Evolutionary conservation across 768 basidiomycete genomes (phyloP).

Genomic region (Lactifluus rugatus): DNA sequence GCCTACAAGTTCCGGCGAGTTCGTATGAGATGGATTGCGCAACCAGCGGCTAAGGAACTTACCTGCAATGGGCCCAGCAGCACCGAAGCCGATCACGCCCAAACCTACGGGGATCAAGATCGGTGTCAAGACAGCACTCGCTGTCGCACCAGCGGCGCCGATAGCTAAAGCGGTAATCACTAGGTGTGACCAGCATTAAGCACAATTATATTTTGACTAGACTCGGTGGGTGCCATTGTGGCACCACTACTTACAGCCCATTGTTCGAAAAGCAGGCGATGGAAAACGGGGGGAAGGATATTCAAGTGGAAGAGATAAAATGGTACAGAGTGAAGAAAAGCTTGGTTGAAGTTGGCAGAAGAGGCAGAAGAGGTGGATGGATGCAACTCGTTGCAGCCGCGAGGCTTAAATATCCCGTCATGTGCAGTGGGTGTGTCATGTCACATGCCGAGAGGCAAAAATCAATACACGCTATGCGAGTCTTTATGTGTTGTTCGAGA

Average conservation of each 20-base stretch:
- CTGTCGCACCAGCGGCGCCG: not conserved
- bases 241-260: not conserved
- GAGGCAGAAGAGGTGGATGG: not conserved
- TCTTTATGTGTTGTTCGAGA: too few species aligned
- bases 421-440: too few species aligned
- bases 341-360: not conserved
- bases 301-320: not conserved
- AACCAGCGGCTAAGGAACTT: not conserved
- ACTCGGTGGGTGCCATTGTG: not conserved
- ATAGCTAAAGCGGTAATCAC: not conserved
- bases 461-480: too few species aligned
- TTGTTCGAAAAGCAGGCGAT: not conserved
- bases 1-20: too few species aligned
- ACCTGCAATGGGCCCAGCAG: conserved; percentile 6
- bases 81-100: not conserved
- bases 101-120: not conserved
- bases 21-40: not conserved
- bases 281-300: not conserved
- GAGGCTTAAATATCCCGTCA: not conserved
- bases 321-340: not conserved
- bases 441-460: too few species aligned
- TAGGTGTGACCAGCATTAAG: not conserved
- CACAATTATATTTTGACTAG: not conserved
- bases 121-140: not conserved
- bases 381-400: not conserved